Base-by-base conservation (phyloP, 192 early-diverging fungal genomes). In the Umbelopsis vinacea region DNA sequence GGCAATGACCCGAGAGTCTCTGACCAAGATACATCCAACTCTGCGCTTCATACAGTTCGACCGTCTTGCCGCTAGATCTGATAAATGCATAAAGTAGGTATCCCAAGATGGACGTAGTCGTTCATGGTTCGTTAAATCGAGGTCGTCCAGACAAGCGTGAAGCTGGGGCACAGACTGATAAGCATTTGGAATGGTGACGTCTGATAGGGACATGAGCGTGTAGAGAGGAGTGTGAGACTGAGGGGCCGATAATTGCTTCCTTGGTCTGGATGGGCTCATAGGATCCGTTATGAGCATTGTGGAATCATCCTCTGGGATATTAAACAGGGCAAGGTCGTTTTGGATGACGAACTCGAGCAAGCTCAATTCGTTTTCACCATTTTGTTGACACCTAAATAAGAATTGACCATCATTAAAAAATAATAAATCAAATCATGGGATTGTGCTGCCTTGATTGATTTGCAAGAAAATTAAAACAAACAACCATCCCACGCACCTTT, bases 11-110 rank as follows among this genome's bases (percentile, higher is more conserved):
- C 94, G 85, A 43, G 80, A 86, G 63, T 98, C 91, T 66, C 91
- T 92, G 21, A 95, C 93, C 23, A 98, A 78, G 15, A 99, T 95
- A 79, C 93, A 95, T 1, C 98, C 98, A 12, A 99, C 98, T 37
- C 94, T 88, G 23, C 97, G 88, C 69, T 99, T 99, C 98, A 99
- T 99, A 83, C 95, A 99, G 72, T 99, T 99, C 19, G 91, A 92
- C 40, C 97, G 81, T 35, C 86, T 82, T 8, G 97, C 92, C 12
- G 96, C 97, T 40, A 98, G 84, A 74, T 97, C 91, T 4, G 95
- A 95, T 21, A 99, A 78, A 26, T 89, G 84, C 93, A 99, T 97
- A 81, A 98, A 99, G 76, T 99, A 99, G 0, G 92, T 93, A 85
- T 99, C 98, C 97, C 97, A 94, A 14, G 89, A 87, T 11, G 98